Conservation (phyloP, 2,329 filamentous ascomycete species). For the Fusarium coicis region DNA sequence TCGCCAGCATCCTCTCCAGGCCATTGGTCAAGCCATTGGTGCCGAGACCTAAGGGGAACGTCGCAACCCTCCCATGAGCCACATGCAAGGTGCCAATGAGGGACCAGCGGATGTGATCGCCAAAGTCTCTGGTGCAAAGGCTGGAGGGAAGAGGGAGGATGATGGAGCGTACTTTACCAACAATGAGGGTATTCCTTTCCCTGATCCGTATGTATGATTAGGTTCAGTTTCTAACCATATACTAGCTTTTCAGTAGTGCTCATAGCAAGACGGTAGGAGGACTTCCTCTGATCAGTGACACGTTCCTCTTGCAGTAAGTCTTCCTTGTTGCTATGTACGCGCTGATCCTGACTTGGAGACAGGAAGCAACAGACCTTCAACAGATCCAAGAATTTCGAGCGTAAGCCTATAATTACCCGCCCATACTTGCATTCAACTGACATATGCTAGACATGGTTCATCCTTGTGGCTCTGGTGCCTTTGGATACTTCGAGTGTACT, state of each 20-base stretch:
- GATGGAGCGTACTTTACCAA: slow-evolving; percentile 7
- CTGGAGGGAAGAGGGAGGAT: slow-evolving; percentile 4
- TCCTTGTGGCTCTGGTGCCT: slow-evolving; percentile 5
- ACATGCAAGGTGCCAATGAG: not conserved
- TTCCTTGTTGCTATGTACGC: fast-evolving
- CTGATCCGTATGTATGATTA: not conserved
- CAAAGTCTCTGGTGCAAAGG: not conserved
- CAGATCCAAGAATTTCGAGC: slow-evolving; percentile 7
- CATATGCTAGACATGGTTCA: not conserved
- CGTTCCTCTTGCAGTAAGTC: slow-evolving; percentile 5
- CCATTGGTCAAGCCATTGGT: slow-evolving; percentile 2
- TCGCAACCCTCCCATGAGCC: not conserved
- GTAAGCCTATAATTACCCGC: not conserved
- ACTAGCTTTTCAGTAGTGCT: not conserved
- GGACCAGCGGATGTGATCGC: slow-evolving; percentile 1
- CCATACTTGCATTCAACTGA: not conserved
- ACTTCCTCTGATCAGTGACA: not conserved
- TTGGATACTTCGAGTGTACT: slow-evolving; percentile 6
- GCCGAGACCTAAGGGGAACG: not conserved
- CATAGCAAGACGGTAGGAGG: slow-evolving; percentile 9
- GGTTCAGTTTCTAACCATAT: not conserved
- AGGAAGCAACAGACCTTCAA: slow-evolving; percentile 14
- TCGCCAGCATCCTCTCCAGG: not conserved
- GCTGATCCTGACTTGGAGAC: not conserved
- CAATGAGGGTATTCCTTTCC: not conserved